Base-by-base conservation (phyloP, 495 filamentous ascomycete species). In the Daldinia concentrica region DNA sequence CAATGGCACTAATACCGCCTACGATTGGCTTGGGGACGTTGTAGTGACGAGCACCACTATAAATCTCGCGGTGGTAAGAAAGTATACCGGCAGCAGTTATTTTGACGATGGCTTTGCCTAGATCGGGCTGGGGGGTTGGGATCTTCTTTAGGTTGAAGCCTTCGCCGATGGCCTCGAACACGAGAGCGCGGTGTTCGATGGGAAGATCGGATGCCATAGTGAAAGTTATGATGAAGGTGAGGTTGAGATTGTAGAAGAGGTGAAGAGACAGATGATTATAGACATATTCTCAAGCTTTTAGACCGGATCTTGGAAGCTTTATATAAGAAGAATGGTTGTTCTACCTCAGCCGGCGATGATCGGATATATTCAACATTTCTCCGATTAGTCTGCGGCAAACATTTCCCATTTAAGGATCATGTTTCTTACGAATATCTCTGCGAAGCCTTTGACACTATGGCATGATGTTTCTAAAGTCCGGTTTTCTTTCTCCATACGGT, bases 1-100 rank as follows among this genome's bases (percentile, higher is more conserved):
- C 86, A 67, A 89, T 79, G 66, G 77, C 80, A 36, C 61, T 77
- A 15, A 62, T 24, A 59, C 77, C 77, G 8, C 68, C 72, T n/a
- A 74, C 66, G 17, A 79, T 60, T 1, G 77, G 77, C 45, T 45
- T 63, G 0, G 72, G 62, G 66, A 78, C 74, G 6, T 66, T 29
- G 67, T 79, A 80, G 2, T 29, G 26, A n/a, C 77, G 75, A 0
- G 37, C 41, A 24, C 78, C 78, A 57, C 65, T 71, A 77, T 79
- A 79, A 66, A 80, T 59, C 30, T 79, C 71, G 39, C 75, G 77
- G 12, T 66, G 67, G 69, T 78, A 79, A 55, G 71, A 74, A 41
- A 80, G 59, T 3, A 77, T 36, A 3, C 62, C 66, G 29, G 80
- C 68, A 3, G 69, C 77, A 5, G 69, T 48, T 51, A 82, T 67